A percentile compares a stretch with the other conserved stretches of the same genome.
phyloP scores from a whole-genome alignment of 2,329 filamentous ascomycete genomes.

The Stromatinia cepivora region DNA sequence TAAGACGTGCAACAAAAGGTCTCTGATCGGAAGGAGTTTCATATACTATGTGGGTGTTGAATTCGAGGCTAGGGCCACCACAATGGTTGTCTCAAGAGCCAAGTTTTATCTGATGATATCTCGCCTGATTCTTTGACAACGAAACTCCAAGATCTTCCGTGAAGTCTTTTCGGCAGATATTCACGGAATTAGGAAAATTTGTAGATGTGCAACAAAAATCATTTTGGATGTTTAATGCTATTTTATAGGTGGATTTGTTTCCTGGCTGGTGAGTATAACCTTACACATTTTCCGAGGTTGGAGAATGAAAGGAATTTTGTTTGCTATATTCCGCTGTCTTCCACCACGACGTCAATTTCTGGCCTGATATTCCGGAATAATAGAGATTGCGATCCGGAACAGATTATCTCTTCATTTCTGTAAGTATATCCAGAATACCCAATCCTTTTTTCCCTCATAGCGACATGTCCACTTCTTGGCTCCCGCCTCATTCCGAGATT shows the following conservation, averaged over 20 bases:
- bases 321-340: not conserved
- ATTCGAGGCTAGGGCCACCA: not conserved
- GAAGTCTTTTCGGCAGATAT: not conserved
- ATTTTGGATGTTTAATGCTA: not conserved
- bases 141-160: not conserved
- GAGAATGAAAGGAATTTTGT: not conserved
- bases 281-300: not conserved
- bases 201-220: constrained; percentile 11
- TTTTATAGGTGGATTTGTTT: constrained; percentile 14
- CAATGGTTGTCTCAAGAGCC: not conserved
- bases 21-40: not conserved
- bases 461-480: not conserved
- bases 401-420: too few species aligned
- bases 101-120: not conserved
- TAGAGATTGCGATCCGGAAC: not conserved
- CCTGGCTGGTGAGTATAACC: not conserved
- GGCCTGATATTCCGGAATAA: not conserved
- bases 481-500: not conserved
- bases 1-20: constrained; percentile 5
- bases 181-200: not conserved
- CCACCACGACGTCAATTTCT: not conserved
- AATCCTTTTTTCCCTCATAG: not conserved
- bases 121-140: constrained; percentile 1
- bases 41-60: not conserved
- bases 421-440: not conserved